Base-by-base conservation (phyloP, 371 early-diverging fungal species). In the Saksenaea oblongispora region DNA sequence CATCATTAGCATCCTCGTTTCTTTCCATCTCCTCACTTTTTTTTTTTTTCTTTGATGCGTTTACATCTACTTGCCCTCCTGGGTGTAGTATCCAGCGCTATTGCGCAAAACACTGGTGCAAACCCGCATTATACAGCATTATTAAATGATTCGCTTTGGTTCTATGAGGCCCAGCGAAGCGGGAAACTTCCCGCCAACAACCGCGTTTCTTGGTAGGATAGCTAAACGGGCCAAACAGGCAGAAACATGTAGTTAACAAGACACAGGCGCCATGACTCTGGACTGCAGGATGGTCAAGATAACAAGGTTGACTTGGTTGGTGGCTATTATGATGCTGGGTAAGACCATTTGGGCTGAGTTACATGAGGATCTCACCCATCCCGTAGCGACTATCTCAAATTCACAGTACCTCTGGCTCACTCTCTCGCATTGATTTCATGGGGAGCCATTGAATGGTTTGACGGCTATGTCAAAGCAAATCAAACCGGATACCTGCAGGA, bases 301-400 rank as follows among this genome's bases (percentile, higher is more conserved):
- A 66, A 62, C 35, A 69, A 74, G 15, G 27, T 83, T 26, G 76
- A 85, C 60, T 61, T 85, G 10, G 64, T 72, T 11, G 86, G 83
- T 27, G 78, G 79, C 26, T 76, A 78, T 54, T 78, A 73, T 58
- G 78, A 80, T 53, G 75, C 73, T 36, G 75, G 73, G 68, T 70
- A 67, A 56, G 42, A 64, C 27, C 10, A 13, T 36, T n/a, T 39
- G 39, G 39, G 39, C 11, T n/a, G 39, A 39, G 39, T 39, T 3
- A 11, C n/a, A n/a, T 5, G 2, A 39, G 3, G 10, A 5, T 2
- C n/a, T 14, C 3, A 39, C 3, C 39, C 39, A 28, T 24, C 24
- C 44, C 0, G 10, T 31, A 80, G 88, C 27, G 87, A 89, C 62
- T 85, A 89, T 58, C 44, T 89, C 18, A 89, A 87, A 62, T 88